Base-by-base conservation (phyloP, 495 filamentous ascomycete species). In the Rostrohypoxylon terebratum region DNA sequence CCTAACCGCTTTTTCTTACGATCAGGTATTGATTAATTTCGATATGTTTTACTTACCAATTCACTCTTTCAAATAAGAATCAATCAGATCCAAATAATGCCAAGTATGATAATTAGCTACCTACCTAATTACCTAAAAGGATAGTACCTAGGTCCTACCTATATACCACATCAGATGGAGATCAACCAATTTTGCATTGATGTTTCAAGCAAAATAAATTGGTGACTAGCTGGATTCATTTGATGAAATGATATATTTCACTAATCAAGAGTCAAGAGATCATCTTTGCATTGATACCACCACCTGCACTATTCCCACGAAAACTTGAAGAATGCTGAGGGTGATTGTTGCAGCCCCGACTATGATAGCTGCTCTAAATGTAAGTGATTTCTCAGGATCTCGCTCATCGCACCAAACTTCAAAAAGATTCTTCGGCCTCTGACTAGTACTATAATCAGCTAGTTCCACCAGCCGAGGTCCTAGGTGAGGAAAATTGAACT, bases 361-460 rank as follows among this genome's bases (percentile, higher is more conserved):
- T 33, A 33, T 14, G 21, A 64, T 55, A 31, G 42, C 61, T 21
- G 61, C 61, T 25, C 33, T 64, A 8, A 64, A 54, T 16, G 61
- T 64, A 33, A 64, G 20, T 44, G 54, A 38, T 18, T 9, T 64
- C 23, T 64, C 61, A 1, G 61, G 48, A 45, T 64, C 38, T 21
- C 61, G 20, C 34, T 45, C 36, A 21, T 64, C 61, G 4, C 28
- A 18, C 61, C 61, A 64, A 33, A 55, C 61, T 20, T 64, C 48
- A 31, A 42, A 7, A 11, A 64, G 31, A 48, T 34, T 54, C 14
- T 14, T 55, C 5, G 61, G 61, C 5, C 25, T 42, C 44, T 64
- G 61, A 14, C 14, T 33, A 34, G 20, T 8, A 16, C 34, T 64
- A 18, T 54, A 64, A 31, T 64, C 48, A 16, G 61, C 61, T 18